phyloP scores from a whole-genome alignment of 176 grass and related monocot species.

The Alopecurus myosuroides region DNA sequence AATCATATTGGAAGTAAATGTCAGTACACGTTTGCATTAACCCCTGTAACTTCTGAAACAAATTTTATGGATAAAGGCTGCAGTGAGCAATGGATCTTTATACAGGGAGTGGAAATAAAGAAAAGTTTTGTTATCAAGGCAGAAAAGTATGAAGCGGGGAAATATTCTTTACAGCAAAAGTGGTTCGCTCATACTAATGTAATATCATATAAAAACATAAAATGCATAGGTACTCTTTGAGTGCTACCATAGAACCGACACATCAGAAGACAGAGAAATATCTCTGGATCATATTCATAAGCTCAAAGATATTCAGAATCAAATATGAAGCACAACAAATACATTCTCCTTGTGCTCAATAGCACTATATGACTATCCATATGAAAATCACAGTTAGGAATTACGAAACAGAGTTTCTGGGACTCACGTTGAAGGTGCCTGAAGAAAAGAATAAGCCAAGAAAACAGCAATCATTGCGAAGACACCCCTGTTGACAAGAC shows the following conservation, averaged over 20 bases:
- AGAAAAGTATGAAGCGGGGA: background rate
- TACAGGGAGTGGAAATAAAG: background rate
- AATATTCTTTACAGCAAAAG: background rate
- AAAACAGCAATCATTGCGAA: slow-evolving; percentile 97
- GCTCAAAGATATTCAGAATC: background rate
- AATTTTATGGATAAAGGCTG: slow-evolving; percentile 22
- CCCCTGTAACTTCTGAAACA: background rate
- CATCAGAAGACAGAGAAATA: background rate
- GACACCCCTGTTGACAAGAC: slow-evolving; percentile 62
- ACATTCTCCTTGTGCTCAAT: background rate
- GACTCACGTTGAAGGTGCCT: slow-evolving; percentile 98
- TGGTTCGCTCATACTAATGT: background rate
- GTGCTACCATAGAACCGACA: background rate
- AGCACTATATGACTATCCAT: background rate
- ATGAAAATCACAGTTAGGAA: background rate
- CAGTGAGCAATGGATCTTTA: background rate
- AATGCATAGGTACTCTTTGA: background rate
- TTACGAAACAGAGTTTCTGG: background rate
- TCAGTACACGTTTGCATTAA: slow-evolving; percentile 20
- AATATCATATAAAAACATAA: background rate
- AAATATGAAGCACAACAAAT: background rate
- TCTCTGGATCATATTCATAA: background rate
- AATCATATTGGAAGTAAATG: slow-evolving; percentile 29
- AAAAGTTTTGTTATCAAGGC: background rate
- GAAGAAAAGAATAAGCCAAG: slow-evolving; percentile 98